Evolutionary conservation across 2,329 filamentous ascomycete genomes (phyloP).

Genomic region (Epicoccum sorghinum): DNA sequence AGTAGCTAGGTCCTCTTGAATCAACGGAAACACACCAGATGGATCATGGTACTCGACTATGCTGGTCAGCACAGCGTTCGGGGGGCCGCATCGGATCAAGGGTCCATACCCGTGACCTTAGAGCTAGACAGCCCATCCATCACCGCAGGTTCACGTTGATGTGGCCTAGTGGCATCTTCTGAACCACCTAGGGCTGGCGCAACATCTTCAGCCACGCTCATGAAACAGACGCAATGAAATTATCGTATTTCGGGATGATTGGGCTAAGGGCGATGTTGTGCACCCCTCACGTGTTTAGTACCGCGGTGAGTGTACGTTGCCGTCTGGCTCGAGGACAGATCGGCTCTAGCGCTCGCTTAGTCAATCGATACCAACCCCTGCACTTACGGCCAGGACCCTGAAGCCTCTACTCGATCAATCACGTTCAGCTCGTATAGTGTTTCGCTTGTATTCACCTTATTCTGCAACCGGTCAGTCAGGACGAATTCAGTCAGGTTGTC

Average conservation of each 20-base stretch:
- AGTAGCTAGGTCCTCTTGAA: slow-evolving; percentile 77
- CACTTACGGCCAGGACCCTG: slow-evolving; percentile 15
- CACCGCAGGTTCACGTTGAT: slow-evolving; percentile 37
- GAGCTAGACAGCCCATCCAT: slow-evolving; percentile 55
- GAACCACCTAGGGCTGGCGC: slow-evolving; percentile 44
- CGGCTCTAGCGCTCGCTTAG: slow-evolving; percentile 17
- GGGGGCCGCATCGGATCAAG: slow-evolving; percentile 5
- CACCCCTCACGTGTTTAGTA: slow-evolving; percentile 25
- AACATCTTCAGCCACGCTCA: slow-evolving; percentile 47
- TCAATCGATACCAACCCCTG: slow-evolving; percentile 11
- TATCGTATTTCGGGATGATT: neutral
- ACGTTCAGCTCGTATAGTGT: neutral
- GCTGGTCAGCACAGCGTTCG: slow-evolving; percentile 26
- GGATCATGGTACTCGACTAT: slow-evolving; percentile 96
- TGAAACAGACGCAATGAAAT: slow-evolving; percentile 28
- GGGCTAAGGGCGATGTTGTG: slow-evolving; percentile 21
- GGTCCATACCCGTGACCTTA: slow-evolving; percentile 56
- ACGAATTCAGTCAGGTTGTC: neutral
- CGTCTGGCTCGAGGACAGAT: slow-evolving; percentile 16
- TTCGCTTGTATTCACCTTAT: neutral
- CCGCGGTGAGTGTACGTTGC: slow-evolving; percentile 30
- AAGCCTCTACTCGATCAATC: neutral
- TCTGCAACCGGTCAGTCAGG: slow-evolving; percentile 2
- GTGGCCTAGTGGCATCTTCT: slow-evolving; percentile 43
- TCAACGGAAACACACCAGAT: slow-evolving; percentile 80